Base-by-base conservation (phyloP, 2,329 filamentous ascomycete genomes). In the Graphilbum sp. region DNA sequence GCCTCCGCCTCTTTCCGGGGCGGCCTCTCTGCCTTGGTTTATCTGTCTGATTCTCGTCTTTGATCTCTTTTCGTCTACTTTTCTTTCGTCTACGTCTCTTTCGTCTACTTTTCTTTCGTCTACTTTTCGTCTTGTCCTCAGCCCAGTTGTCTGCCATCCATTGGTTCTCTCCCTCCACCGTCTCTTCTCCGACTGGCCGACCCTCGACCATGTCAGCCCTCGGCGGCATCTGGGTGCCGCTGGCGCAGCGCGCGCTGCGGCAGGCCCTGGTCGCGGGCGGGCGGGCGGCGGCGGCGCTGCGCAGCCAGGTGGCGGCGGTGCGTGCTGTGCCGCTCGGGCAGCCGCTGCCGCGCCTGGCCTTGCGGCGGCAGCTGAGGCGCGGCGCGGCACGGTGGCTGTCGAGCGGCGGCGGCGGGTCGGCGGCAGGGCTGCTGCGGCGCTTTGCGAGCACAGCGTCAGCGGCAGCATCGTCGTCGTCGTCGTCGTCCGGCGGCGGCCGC, bases 171-270 rank as follows among this genome's bases (percentile, higher is more conserved):
- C n/a, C n/a, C n/a, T n/a, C n/a, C n/a, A n/a, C 30, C 36, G 34
- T 23, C 35, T 20, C 32, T 34, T 20, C 16, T 17, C 29, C 34
- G 12, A n/a, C n/a, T n/a, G n/a, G n/a, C n/a, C n/a, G n/a, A n/a
- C n/a, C n/a, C n/a, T n/a, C 27, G 54, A 64, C 46, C 46, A 75
- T 75, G 70, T 63, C 63, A 58, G 64, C 67, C 53, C 54, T 57
- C 53, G 67, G 66, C 61, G 67, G 66, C 57, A 60, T 72, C 54
- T 71, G 64, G 69, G 69, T 63, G 50, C 66, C 68, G 42, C 59
- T 62, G 52, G 64, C 67, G 58, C 56, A 72, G 53, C 66, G 67
- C 54, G 56, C 68, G 48, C 58, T 72, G 49, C 64, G 67, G 52
- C 61, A 59, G 47, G 64, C 69, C 52, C 57, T 66, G 52, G 45